Conservation (phyloP, 2,329 filamentous ascomycete species). For the Sphaerostilbella broomeana region DNA sequence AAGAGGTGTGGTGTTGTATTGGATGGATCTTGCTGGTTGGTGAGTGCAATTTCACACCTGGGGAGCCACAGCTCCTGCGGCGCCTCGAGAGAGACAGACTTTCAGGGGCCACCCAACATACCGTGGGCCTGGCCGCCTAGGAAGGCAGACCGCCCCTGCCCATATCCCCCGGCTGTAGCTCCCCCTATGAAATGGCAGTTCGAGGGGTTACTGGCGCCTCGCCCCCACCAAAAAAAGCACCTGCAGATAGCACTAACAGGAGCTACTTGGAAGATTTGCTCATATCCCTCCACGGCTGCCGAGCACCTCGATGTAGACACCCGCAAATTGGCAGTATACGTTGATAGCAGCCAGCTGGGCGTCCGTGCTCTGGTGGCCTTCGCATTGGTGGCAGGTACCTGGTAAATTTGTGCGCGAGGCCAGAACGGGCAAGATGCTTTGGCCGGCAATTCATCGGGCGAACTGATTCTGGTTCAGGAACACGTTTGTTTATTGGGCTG, state of each 20-base stretch:
- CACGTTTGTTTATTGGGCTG: neutral
- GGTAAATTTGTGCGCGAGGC: constrained; percentile 5
- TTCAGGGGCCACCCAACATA: constrained; percentile 11
- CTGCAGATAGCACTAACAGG: constrained; percentile 2
- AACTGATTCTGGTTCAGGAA: neutral
- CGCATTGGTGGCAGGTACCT: constrained; percentile 7
- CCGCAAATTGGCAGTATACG: no score
- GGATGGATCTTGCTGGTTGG: constrained; percentile 9
- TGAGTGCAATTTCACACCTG: constrained; percentile 12
- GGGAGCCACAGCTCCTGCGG: constrained; percentile 10
- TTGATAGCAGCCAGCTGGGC: no score
- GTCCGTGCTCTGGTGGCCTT: constrained; percentile 7
- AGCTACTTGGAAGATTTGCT: neutral
- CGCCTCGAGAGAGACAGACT: neutral
- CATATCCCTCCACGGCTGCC: no score
- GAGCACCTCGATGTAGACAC: no score
- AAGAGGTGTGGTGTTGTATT: constrained; percentile 11
- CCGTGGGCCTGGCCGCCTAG: constrained; percentile 1
- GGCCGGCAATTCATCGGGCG: constrained; percentile 11
- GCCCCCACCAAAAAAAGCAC: constrained; percentile 1
- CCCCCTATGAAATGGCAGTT: constrained; percentile 2
- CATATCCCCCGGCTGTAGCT: constrained; percentile 12
- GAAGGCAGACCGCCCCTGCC: constrained; percentile 14
- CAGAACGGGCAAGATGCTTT: neutral
- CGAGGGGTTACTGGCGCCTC: neutral